Conservation (phyloP, 2,329 filamentous ascomycete species). For the Neonectria ditissima region DNA sequence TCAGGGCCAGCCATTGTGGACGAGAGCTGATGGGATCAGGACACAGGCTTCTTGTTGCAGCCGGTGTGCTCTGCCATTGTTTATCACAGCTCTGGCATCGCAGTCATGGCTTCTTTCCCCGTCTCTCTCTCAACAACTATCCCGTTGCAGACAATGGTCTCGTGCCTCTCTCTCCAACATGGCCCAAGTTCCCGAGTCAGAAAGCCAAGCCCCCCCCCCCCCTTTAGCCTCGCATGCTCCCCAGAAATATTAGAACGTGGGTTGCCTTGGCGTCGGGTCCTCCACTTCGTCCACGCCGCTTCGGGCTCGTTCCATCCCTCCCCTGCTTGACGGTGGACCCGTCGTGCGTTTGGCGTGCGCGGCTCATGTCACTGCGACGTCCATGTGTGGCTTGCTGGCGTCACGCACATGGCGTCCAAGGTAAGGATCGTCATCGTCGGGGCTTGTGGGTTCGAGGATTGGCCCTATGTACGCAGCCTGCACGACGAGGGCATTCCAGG, state of each 20-base stretch:
- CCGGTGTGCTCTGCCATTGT: neutral
- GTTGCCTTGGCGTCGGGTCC: neutral
- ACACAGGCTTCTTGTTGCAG: neutral
- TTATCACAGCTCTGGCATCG: neutral
- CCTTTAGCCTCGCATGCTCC: constrained; percentile 18
- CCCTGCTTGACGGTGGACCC: neutral
- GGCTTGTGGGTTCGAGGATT: neutral
- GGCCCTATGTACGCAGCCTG: neutral
- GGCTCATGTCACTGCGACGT: constrained; percentile 28
- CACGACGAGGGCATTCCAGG: constrained; percentile 2
- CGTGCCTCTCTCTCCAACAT: neutral
- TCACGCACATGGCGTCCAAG: constrained; percentile 3
- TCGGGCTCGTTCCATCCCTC: neutral
- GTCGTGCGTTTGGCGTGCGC: constrained; percentile 12
- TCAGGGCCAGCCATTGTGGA: neutral
- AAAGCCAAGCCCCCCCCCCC: too few relatives aligned
- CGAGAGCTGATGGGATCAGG: too few relatives aligned
- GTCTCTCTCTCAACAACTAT: neutral
- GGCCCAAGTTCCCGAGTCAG: neutral
- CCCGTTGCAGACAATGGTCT: neutral
- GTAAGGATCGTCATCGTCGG: neutral
- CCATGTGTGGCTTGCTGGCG: constrained; percentile 20
- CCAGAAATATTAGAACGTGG: neutral
- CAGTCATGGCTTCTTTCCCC: neutral
- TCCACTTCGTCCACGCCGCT: neutral